Evolutionary conservation across 2,329 filamentous ascomycete genomes (phyloP).

Genomic region (Aspergillus thermomutatus): DNA sequence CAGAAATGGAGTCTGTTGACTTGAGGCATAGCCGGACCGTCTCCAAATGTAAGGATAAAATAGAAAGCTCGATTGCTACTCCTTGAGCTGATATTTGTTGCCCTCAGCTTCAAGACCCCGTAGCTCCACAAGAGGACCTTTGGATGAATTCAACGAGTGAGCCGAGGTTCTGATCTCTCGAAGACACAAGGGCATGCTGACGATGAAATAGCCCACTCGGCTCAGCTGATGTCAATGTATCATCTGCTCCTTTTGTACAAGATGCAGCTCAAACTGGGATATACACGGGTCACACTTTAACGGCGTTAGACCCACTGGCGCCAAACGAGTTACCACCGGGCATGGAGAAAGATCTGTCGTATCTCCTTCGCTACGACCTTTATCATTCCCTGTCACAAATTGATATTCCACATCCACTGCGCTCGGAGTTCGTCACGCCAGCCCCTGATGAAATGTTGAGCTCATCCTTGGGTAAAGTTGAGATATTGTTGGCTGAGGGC

Average conservation of each 20-base stretch:
- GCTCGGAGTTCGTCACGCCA: constrained; percentile 64
- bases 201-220: constrained; percentile 25
- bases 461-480: constrained; percentile 46
- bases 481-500: constrained; percentile 64
- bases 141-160: constrained; percentile 70
- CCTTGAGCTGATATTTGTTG: constrained; percentile 7
- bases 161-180: constrained; percentile 26
- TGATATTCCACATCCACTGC: constrained; percentile 62
- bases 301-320: constrained; percentile 33
- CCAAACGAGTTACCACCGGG: constrained; percentile 34
- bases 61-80: background rate
- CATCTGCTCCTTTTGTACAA: constrained; percentile 14
- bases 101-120: constrained; percentile 38
- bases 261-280: constrained; percentile 13
- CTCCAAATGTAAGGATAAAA: constrained; percentile 33
- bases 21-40: constrained; percentile 33
- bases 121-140: constrained; percentile 68
- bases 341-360: constrained; percentile 70
- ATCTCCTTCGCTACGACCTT: constrained; percentile 73
- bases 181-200: constrained; percentile 10
- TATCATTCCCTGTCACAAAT: constrained; percentile 75
- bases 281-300: constrained; percentile 28
- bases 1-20: constrained; percentile 8
- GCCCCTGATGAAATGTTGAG: constrained; percentile 54
- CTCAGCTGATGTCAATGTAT: constrained; percentile 15